Base-by-base conservation (phyloP, 2,329 filamentous ascomycete genomes). In the Pseudomassariella vexata region DNA sequence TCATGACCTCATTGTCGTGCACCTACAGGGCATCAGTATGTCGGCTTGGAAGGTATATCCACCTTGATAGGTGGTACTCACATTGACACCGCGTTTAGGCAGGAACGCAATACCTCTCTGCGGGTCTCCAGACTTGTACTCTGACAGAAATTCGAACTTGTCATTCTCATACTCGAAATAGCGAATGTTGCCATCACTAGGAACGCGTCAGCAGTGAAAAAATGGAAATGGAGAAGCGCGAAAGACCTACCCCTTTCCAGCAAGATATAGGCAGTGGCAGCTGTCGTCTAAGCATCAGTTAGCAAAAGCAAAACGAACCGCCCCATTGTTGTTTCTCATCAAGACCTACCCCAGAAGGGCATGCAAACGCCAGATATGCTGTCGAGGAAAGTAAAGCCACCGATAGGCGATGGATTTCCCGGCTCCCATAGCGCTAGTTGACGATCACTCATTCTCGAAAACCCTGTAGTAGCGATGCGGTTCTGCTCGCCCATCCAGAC, bases 81-180 rank as follows among this genome's bases (percentile, higher is more conserved):
- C 83, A 57, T 95, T 95, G 49, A 98, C 85, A 42, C 90, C 92
- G 42, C 92, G 85, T 63, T 94, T 90, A 32, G 92, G 92, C 55
- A 96, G 63, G 61, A 98, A 96, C 20, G 87, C 92, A 49, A 98
- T 74, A 49, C 92, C 92, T 55, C 92, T 79, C 65, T 98, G 92
- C 19, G 92, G 90, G 44, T 98, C 92, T 23, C 72, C 68, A n/a
- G 92, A 96, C 65, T 95, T 95, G 73, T 96, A 92, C 59, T 96
- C 90, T 42, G 88, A 94, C 34, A 98, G 68, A 62, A 85, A 95
- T 63, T 98, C 90, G 56, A 98, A 95, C 63, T 95, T 95, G 71
- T 96, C 90, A 63, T 96, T 94, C 56, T 94, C 85, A 54, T 94
- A 94, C 63, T 98, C 92, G 59, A 85, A 98, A 72, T 98, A 98